Evolutionary conservation across 306 rosid genomes (phyloP), one percentile per base, ranked within the genome.

Genomic region (Biancaea sappan): DNA sequence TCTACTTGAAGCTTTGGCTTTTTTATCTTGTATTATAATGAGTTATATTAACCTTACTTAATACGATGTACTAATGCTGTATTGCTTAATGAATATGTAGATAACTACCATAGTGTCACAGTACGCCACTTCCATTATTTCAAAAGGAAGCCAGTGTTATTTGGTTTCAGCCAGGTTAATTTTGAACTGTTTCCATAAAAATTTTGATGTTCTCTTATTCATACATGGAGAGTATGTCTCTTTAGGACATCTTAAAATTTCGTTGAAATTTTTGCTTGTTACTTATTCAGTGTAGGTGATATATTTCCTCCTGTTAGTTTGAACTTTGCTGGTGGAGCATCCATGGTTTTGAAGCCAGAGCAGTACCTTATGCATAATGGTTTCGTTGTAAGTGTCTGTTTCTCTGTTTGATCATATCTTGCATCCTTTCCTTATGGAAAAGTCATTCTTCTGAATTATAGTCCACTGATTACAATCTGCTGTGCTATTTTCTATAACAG

Each of bases 91-190:
- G 76, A 31, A 72, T 77, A 48, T 67, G 72, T 53, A 94, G 99
- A 83, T 94, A 84, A 94, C 93, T 44, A 69, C 83, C 11, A 37
- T 74, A 21, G 99, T 87, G 68, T 86, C 91, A 76, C 93, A 80
- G 77, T 85, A 81, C 58, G 91, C 79, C 31, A 84, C 75, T 77
- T 91, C 96, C 73, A 82, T 80, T 25, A 80, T 86, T 75, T 87
- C 95, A 22, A 90, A 86, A 83, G 99, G 97, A 82, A 90, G 79
- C 80, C 99, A 90, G 83, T 92, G 99, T 74, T 94, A 88, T 86
- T 75, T 86, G 37, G 97, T 87, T 71, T 64, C 97, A 54, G 82
- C 86, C 84, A 92, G 96, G 99, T 94, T 64, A 40, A 70, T 67
- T 77, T 76, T 46, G 21, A 44, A 66, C 74, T 73, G 69, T 56